Evolutionary conservation across 1,284 basidiomycete genomes (phyloP).

Genomic region (Ganoderma lucidum): DNA sequence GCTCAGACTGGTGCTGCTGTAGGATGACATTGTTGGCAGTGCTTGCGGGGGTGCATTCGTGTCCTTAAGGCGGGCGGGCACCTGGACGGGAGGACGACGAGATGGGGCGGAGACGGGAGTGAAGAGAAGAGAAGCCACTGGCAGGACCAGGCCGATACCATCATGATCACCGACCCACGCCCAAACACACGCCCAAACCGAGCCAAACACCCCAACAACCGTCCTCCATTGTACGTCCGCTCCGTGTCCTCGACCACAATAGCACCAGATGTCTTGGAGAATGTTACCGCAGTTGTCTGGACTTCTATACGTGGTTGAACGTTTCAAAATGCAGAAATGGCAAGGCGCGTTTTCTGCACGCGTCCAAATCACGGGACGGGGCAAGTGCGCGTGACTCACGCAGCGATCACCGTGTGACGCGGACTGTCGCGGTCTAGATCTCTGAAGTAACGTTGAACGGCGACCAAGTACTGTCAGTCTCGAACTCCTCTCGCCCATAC

Average conservation of each 20-base stretch:
- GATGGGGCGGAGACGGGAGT: constrained; percentile 3
- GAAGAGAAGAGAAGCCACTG: constrained; percentile 19
- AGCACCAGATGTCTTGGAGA: neutral
- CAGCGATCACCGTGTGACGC: too few relatives aligned
- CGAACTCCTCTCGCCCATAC: neutral
- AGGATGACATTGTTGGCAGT: constrained; percentile 30
- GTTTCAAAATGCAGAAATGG: neutral
- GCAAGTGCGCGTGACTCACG: neutral
- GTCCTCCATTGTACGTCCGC: constrained; percentile 22
- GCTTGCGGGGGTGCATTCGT: constrained; percentile 12
- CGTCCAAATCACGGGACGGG: constrained; percentile 8
- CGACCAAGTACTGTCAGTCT: too few relatives aligned
- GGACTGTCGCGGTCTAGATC: too few relatives aligned
- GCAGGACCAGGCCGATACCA: constrained; percentile 8
- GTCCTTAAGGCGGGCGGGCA: constrained; percentile 11
- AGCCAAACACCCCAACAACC: constrained; percentile 24
- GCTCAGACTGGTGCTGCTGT: constrained; percentile 35
- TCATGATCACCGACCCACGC: constrained; percentile 24
- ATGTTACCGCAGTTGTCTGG: neutral
- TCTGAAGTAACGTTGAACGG: too few relatives aligned
- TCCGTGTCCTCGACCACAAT: neutral
- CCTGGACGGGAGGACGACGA: constrained; percentile 11
- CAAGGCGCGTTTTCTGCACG: neutral
- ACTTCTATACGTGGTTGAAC: neutral
- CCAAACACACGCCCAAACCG: constrained; percentile 31